Base-by-base conservation (phyloP, 805 yeast species). In the Komagataella pastoris region DNA sequence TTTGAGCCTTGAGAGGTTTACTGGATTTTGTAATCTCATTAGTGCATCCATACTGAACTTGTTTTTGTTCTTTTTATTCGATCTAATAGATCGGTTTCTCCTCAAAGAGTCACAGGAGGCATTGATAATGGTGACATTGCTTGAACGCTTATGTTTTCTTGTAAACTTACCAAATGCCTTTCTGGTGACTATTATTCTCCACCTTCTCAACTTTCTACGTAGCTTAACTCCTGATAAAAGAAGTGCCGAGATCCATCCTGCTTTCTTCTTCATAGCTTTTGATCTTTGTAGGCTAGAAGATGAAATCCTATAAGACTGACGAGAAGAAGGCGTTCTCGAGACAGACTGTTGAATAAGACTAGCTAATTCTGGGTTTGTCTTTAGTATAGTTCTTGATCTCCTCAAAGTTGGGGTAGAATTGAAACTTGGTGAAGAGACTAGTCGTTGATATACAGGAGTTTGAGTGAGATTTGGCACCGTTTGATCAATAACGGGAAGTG, bases 231-330 rank as follows among this genome's bases (percentile, higher is more conserved):
- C 45, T 5, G 62, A 30, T 4, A 21, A 21, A 2, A 55, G 17
- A 5, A 65, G 36, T 17, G 43, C 49, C 2, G 61, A 56, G 10
- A 66, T 48, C 64, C 68, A 62, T 3, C 66, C 65, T 2, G 55
- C 49, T 49, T 61, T 66, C 44, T 69, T 55, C 49, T 58, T 60
- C n/a, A 60, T 58, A 7, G 70, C 70, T 49, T 64, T 64, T 0
- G 65, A 56, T 49, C 70, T 55, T 46, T 56, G 60, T 17, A 66
- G 52, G 17, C 60, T 57, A 23, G 55, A 52, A n/a, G 21, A 24
- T 6, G 44, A 12, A 18, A 17, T n/a, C 47, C 18, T 19, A 17
- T 23, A n/a, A 10, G 10, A 24, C 7, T 49, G 21, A 3, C 47
- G 24, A 17, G 47, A 50, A 3, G 45, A 5, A 10, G n/a, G 24